phyloP scores from a whole-genome alignment of 2,329 filamentous ascomycete genomes.

The Incumbomyces lentus region DNA sequence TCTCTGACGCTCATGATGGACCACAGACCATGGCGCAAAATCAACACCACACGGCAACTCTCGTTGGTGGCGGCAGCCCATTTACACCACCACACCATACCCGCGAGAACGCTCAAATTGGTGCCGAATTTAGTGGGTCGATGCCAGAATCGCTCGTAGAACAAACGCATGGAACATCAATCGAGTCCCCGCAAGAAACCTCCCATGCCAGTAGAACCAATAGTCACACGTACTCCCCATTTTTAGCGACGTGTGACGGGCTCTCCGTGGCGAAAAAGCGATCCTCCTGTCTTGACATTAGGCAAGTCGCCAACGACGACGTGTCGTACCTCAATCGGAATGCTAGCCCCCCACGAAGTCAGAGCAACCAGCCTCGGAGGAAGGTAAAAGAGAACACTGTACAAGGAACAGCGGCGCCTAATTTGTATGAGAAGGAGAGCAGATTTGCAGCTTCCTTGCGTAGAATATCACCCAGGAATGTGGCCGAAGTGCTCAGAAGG shows the following conservation, averaged over 20 bases:
- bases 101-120: slow-evolving; percentile 30
- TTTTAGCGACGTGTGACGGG: neutral
- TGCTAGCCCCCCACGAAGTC: slow-evolving; percentile 7
- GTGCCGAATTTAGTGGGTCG: slow-evolving; percentile 4
- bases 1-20: neutral
- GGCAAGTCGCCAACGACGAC: slow-evolving; percentile 5
- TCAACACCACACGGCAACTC: neutral
- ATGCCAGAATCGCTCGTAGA: neutral
- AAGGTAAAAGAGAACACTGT: neutral
- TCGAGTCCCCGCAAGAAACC: slow-evolving; percentile 6
- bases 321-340: slow-evolving; percentile 3
- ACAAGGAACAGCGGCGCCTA: neutral
- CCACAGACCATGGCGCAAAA: neutral
- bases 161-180: neutral
- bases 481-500: slow-evolving; percentile 12
- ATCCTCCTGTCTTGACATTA: slow-evolving; percentile 7
- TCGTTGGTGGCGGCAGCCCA: neutral
- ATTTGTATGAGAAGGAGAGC: neutral
- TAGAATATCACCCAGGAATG: slow-evolving; percentile 15
- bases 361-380: slow-evolving; percentile 7
- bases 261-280: slow-evolving; percentile 1
- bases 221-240: neutral
- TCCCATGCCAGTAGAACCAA: neutral
- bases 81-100: neutral
- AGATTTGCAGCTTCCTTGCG: slow-evolving; percentile 5